Percentiles rank a stretch among this genome's conserved stretches.
Evolutionary conservation across 768 basidiomycete genomes (phyloP).

Genomic region (Paxillus involutus): DNA sequence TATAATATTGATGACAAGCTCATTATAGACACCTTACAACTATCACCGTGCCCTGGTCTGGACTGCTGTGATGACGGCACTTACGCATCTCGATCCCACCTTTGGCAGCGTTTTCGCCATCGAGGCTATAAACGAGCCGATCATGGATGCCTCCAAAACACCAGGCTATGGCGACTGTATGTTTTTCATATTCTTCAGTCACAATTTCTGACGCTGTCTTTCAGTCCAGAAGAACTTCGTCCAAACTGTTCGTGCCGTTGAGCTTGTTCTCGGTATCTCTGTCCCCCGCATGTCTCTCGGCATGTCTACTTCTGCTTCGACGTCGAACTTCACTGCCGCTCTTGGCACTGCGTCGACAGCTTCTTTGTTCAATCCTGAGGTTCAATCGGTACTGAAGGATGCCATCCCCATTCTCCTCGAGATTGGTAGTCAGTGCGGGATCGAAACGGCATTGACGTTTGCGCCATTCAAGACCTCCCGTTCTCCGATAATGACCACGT

Average conservation of each 20-base stretch:
- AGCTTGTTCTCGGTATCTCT: conserved; percentile 57
- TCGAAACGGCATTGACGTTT: conserved; percentile 25
- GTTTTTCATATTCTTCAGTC: conserved; percentile 17
- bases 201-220: neutral
- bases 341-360: conserved; percentile 19
- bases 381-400: conserved; percentile 32
- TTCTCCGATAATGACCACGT: conserved; percentile 40
- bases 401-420: conserved; percentile 38
- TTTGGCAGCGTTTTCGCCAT: conserved; percentile 69
- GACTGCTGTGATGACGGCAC: conserved; percentile 75
- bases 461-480: conserved; percentile 14
- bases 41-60: conserved; percentile 79
- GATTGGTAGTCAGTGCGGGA: conserved; percentile 19
- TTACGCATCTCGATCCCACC: conserved; percentile 67
- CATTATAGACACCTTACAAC: conserved; percentile 55
- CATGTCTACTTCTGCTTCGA: conserved; percentile 16
- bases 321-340: conserved; percentile 37
- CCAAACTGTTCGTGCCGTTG: conserved; percentile 62
- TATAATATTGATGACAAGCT: conserved; percentile 1
- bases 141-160: conserved; percentile 67
- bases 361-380: conserved; percentile 27
- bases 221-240: conserved; percentile 74
- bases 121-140: conserved; percentile 77
- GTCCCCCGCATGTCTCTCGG: conserved; percentile 17
- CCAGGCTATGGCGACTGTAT: conserved; percentile 71